These are phyloP conservation scores for Talaromyces albobiverticillius DNA, from an alignment of 2,329 filamentous ascomycete genomes.

Conservation along the genomic window DNA sequence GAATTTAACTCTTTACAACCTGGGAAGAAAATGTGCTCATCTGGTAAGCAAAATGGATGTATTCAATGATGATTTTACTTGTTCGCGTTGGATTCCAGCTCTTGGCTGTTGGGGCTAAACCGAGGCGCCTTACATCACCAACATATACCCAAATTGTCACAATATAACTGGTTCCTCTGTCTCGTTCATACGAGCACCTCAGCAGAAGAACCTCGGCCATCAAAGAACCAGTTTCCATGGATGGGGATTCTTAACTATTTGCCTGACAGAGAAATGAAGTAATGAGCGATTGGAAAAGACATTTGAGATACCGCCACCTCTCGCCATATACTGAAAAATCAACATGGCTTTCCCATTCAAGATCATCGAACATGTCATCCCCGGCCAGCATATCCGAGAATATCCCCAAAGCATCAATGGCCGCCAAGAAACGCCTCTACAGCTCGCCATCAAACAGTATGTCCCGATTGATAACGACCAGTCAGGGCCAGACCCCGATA, in stretches of 20 bases:
- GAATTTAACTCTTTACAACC: neutral
- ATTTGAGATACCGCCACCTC: no score
- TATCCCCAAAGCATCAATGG: constrained; percentile 49
- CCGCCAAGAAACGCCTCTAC: constrained; percentile 49
- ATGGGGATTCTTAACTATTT: neutral
- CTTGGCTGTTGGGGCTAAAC: neutral
- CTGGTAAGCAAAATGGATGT: no score
- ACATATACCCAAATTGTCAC: neutral
- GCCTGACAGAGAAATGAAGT: neutral
- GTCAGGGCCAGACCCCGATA: constrained; percentile 40
- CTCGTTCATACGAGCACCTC: neutral
- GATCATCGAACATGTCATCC: constrained; percentile 44
- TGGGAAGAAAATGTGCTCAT: neutral
- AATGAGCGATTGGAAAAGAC: neutral
- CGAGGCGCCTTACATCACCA: neutral
- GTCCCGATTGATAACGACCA: constrained; percentile 50
- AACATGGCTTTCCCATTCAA: neutral
- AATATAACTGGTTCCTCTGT: neutral
- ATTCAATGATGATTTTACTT: neutral
- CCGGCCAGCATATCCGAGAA: constrained; percentile 52
- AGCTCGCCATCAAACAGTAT: constrained; percentile 56
- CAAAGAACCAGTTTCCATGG: no score
- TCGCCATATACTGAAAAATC: no score
- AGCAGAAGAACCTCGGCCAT: no score
- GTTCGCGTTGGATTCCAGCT: no score